These are phyloP conservation scores for Cadophora sp. DNA, from an alignment of 2,329 filamentous ascomycete genomes.

Conservation along the genomic window DNA sequence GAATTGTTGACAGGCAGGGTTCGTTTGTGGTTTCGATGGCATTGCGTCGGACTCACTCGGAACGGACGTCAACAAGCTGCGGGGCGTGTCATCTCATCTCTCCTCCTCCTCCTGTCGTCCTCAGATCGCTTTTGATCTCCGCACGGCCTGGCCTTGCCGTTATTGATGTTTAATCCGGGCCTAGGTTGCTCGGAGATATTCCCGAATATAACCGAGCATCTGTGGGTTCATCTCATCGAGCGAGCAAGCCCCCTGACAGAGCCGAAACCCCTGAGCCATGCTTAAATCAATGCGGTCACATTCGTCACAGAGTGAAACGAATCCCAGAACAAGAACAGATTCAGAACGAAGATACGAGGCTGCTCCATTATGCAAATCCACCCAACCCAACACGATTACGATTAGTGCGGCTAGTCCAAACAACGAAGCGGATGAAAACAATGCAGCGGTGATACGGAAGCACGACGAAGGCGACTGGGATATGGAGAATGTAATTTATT, in stretches of 20 bases:
- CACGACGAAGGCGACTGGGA: not conserved
- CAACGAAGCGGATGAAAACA: slow-evolving; percentile 8
- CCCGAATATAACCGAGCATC: slow-evolving; percentile 20
- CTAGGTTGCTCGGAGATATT: slow-evolving; percentile 8
- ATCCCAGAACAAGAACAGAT: not conserved
- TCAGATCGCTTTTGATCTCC: slow-evolving; percentile 14
- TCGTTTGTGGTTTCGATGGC: slow-evolving; percentile 10
- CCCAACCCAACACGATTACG: not conserved
- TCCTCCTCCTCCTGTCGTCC: not conserved
- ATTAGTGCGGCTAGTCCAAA: not conserved
- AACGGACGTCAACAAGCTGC: slow-evolving; percentile 12
- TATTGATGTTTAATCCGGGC: slow-evolving; percentile 12
- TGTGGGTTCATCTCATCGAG: slow-evolving; percentile 12
- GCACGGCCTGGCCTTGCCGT: slow-evolving; percentile 3
- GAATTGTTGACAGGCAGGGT: slow-evolving; percentile 6
- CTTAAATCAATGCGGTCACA: slow-evolving; percentile 23
- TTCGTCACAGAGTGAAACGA: slow-evolving; percentile 30
- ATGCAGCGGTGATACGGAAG: not conserved
- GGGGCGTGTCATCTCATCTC: slow-evolving; percentile 21
- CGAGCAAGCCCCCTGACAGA: not conserved
- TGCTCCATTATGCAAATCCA: slow-evolving; percentile 12
- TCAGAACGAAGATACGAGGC: slow-evolving; percentile 17
- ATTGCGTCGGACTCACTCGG: not conserved
- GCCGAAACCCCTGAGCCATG: slow-evolving; percentile 19
- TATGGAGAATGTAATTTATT: slow-evolving; percentile 15